These are phyloP conservation scores for Termitomyces sp. DNA, from an alignment of 768 basidiomycete genomes.

Conservation along the genomic window DNA sequence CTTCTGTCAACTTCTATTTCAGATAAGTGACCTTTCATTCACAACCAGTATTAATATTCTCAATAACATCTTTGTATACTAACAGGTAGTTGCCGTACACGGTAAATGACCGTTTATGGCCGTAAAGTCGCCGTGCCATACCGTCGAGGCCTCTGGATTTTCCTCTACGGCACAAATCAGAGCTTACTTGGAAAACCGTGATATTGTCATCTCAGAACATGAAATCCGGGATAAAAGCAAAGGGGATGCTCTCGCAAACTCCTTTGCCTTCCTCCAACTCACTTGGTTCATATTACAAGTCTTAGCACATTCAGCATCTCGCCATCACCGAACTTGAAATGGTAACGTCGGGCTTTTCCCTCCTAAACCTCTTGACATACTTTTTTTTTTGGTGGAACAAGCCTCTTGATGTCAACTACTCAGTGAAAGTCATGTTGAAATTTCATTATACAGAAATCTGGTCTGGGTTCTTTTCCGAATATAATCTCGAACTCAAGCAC, in stretches of 20 bases:
- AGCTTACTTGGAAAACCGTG: neutral
- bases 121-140: too few relatives aligned
- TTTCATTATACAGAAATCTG: too few relatives aligned
- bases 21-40: too few relatives aligned
- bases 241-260: slow-evolving; percentile 21
- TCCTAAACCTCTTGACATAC: slow-evolving; percentile 25
- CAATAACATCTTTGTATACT: too few relatives aligned
- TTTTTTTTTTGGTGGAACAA: slow-evolving; percentile 31
- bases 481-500: too few relatives aligned
- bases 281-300: slow-evolving; percentile 28
- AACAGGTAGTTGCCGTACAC: too few relatives aligned
- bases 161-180: too few relatives aligned
- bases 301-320: slow-evolving; percentile 21
- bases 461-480: too few relatives aligned
- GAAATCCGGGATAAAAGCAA: slow-evolving; percentile 24
- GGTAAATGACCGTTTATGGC: too few relatives aligned
- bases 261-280: slow-evolving; percentile 21
- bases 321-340: slow-evolving; percentile 27
- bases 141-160: too few relatives aligned
- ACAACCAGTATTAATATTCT: too few relatives aligned
- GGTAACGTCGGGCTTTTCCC: slow-evolving; percentile 22
- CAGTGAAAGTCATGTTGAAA: neutral
- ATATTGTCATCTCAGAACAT: slow-evolving; percentile 8
- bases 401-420: slow-evolving; percentile 22
- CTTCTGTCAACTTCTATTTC: too few relatives aligned